Base-by-base conservation (phyloP, 371 early-diverging fungal species). In the Mortierella sp. region DNA sequence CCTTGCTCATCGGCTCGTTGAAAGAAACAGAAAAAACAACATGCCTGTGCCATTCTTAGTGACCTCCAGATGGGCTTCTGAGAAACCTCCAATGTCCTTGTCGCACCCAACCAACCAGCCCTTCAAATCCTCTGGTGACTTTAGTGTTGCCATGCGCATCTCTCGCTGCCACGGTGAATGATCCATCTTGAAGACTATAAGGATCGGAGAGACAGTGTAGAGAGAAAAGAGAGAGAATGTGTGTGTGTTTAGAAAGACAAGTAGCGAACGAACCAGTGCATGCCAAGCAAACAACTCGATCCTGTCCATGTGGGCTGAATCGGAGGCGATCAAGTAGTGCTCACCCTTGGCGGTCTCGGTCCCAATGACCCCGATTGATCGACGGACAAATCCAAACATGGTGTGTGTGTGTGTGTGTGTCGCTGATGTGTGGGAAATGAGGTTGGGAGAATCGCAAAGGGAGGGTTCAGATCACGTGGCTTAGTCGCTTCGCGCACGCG, bases 31-130 rank as follows among this genome's bases (percentile, higher is more conserved):
- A n/a, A n/a, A n/a, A n/a, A n/a, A n/a, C 17, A 14, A n/a, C 12
- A 45, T 68, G 19, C 80, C 83, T 50, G 80, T 81, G 12, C 82
- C 82, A 4, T 85, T 70, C 19, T 81, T 78, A n/a, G 88, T 85
- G 14, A 87, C 65, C 40, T 88, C 89, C 0, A 91, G 73, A 43
- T 82, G 67, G 1, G 88, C 90, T 54, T 85, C 81, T 29, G 88
- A 88, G 59, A 70, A 73, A 63, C 90, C 95, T 53, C 96, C 96
- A 81, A 97, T 93, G 77, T 97, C 96, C 62, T 90, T 89, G 79
- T 97, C 97, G 16, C 91, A 88, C 0, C 97, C 97, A 27, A 92
- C 83, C 8, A 88, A 80, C 93, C 94, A 97, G n/a, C 84, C 66
- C 47, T 89, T 70, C 19, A 92, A 64, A 63, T 87, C 87, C 43